These are phyloP conservation scores for Scenedesmus sp. DNA, from an alignment of 163 green algal species.

Conservation along the genomic window DNA sequence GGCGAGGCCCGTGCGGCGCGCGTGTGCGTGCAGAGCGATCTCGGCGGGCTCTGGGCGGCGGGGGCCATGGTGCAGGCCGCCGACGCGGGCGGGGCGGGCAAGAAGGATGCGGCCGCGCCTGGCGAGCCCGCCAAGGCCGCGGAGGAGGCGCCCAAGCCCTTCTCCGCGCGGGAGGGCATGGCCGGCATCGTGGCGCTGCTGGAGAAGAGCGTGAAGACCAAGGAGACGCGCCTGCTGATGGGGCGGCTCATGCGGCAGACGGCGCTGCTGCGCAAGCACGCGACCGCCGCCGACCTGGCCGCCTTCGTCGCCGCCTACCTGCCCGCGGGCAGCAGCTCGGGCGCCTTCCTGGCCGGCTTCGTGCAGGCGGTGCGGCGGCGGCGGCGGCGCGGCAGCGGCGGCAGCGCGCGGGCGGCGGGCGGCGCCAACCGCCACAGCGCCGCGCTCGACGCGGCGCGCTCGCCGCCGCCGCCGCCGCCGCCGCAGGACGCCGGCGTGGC, in stretches of 20 bases:
- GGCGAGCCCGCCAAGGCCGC: neutral
- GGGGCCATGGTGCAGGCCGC: conserved; percentile 38
- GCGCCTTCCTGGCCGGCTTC: conserved; percentile 32
- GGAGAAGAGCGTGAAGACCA: conserved; percentile 83
- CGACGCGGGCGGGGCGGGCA: neutral
- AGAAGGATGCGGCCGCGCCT: too few relatives aligned
- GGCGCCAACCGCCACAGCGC: too few relatives aligned
- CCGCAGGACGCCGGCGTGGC: conserved; percentile 22
- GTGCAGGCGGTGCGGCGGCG: conserved; percentile 48
- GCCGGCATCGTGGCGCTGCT: conserved; percentile 65
- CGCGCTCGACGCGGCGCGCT: too few relatives aligned
- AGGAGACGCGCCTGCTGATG: conserved; percentile 83
- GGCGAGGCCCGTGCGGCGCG: too few relatives aligned
- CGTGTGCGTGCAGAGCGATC: too few relatives aligned
- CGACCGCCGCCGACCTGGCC: conserved; percentile 66
- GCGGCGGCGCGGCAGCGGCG: neutral
- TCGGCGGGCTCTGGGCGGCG: too few relatives aligned
- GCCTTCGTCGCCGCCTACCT: conserved; percentile 66
- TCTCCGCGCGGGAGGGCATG: conserved; percentile 43
- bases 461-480: neutral
- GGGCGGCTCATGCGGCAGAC: conserved; percentile 82
- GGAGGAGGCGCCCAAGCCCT: conserved; percentile 11
- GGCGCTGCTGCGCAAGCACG: conserved; percentile 68
- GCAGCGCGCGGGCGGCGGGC: too few relatives aligned
- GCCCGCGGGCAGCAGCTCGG: conserved; percentile 43